Evolutionary conservation across 2,329 filamentous ascomycete genomes (phyloP), one percentile per base, ranked within the genome.

Genomic region (Calonectria pseudoreteaudii): DNA sequence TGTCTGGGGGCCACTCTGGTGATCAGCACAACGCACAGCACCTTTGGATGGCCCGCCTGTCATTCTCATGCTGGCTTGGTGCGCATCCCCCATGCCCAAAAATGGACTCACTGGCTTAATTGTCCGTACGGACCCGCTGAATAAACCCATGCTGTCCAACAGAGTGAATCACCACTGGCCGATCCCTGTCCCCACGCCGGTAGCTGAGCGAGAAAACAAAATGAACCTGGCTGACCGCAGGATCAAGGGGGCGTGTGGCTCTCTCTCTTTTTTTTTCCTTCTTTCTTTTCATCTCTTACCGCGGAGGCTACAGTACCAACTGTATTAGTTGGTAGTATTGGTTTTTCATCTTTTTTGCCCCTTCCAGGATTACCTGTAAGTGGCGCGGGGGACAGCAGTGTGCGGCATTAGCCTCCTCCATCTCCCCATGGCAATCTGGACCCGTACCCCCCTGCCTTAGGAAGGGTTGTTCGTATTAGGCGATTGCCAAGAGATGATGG

Each of bases 381-480:
- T 71, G 72, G 56, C 69, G 69, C 68, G 65, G 71, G 49, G 69
- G 68, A 74, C 72, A 69, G 41, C 69, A 71, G 72, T 9, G 53
- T 66, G 69, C 69, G 41, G 72, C 72, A 66, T 69, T 69, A 68
- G 69, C 38, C 49, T 53, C 56, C 20, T 28, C 28, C 72, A 67
- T 50, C 47, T 49, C n/a, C 65, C 41, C 67, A 58, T 49, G 44
- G 36, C 47, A 49, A 28, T 60, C 60, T 34, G 16, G 31, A 36
- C 31, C 50, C 50, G n/a, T 44, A 58, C 41, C 52, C 65, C 41
- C 69, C 28, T 38, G 53, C 28, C 60, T 28, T 64, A 23, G 28
- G 38, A 38, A 28, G 62, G 36, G 28, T 41, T 34, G 56, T 75
- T 80, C 78, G 78, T 80, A 78, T 79, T 67, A 56, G 50, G 67